Conservation (phyloP, 176 grass and related monocot genomes). For the Hsuehochloa calcarea region DNA sequence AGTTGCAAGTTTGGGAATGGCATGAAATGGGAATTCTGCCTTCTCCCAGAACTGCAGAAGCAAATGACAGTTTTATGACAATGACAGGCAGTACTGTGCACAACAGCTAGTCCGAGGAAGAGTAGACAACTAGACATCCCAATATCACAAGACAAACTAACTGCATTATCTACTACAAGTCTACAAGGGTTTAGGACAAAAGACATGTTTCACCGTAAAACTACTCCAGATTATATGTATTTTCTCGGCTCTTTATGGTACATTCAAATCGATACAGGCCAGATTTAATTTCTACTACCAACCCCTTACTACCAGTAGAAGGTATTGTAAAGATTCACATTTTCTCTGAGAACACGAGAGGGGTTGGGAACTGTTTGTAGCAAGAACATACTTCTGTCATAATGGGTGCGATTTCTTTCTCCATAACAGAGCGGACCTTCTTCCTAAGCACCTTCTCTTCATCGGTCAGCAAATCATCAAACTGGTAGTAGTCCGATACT, state of each 20-base stretch:
- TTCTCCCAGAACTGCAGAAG: slow-evolving; percentile 80
- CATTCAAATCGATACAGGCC: no score
- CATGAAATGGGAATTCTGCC: slow-evolving; percentile 79
- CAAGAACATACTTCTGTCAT: slow-evolving; percentile 70
- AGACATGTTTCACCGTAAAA: not conserved
- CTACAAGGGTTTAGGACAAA: slow-evolving; percentile 9
- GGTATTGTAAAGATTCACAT: no score
- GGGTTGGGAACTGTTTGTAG: not conserved
- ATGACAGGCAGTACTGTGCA: not conserved
- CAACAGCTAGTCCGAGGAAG: slow-evolving; percentile 9
- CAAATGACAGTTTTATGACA: slow-evolving; percentile 7
- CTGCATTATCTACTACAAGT: slow-evolving; percentile 19
- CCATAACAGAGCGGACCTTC: slow-evolving; percentile 61
- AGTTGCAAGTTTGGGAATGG: slow-evolving; percentile 68
- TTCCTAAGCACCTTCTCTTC: slow-evolving; percentile 65
- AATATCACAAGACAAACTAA: not conserved
- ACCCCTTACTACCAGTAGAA: no score
- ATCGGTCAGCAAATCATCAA: slow-evolving; percentile 74
- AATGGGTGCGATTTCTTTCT: slow-evolving; percentile 83
- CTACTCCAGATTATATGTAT: not conserved
- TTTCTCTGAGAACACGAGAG: not conserved
- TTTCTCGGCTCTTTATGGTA: not conserved
- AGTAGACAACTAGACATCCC: slow-evolving; percentile 20
- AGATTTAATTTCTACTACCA: no score
- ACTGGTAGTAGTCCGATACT: slow-evolving; percentile 91